Evolutionary conservation across 768 basidiomycete species (phyloP).

Genomic region (Mrakia hoshinonis): DNA sequence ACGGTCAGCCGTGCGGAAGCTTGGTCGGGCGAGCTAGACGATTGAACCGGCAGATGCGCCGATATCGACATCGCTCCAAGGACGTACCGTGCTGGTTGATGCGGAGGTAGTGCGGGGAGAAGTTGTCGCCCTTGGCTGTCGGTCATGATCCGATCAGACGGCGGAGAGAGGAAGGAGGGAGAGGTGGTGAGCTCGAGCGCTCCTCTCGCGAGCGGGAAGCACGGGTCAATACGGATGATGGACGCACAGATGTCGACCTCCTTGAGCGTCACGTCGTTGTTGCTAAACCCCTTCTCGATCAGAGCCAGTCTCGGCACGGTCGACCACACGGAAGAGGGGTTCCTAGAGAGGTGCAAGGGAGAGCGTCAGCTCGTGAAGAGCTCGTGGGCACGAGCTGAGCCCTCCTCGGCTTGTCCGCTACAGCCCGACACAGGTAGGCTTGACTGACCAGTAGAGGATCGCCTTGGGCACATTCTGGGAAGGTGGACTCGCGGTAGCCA

Average conservation of each 20-base stretch:
- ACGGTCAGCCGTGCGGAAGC: background rate
- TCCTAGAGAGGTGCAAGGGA: slow-evolving; percentile 26
- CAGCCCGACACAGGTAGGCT: slow-evolving; percentile 60
- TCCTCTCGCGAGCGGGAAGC: background rate
- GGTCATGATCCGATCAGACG: background rate
- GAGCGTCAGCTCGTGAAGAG: background rate
- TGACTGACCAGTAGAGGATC: slow-evolving; percentile 61
- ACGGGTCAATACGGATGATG: background rate
- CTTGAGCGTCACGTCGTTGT: slow-evolving; percentile 56
- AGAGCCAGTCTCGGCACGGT: slow-evolving; percentile 40
- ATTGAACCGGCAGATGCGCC: background rate
- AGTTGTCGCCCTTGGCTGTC: slow-evolving; percentile 62
- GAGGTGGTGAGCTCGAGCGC: slow-evolving; percentile 34
- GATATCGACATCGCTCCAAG: background rate
- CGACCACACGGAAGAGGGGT: slow-evolving; percentile 39
- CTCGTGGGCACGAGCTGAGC: slow-evolving; percentile 32
- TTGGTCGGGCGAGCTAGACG: background rate
- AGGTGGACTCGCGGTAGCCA: background rate
- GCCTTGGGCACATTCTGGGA: slow-evolving; percentile 49
- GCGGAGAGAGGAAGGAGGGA: background rate
- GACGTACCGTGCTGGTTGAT: slow-evolving; percentile 63
- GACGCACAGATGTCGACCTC: slow-evolving; percentile 1
- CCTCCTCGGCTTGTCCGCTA: too few species aligned
- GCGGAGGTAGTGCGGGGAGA: slow-evolving; percentile 47
- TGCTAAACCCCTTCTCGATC: slow-evolving; percentile 71